Evolutionary conservation across 768 basidiomycete genomes (phyloP).

Genomic region (Trametes punicea): DNA sequence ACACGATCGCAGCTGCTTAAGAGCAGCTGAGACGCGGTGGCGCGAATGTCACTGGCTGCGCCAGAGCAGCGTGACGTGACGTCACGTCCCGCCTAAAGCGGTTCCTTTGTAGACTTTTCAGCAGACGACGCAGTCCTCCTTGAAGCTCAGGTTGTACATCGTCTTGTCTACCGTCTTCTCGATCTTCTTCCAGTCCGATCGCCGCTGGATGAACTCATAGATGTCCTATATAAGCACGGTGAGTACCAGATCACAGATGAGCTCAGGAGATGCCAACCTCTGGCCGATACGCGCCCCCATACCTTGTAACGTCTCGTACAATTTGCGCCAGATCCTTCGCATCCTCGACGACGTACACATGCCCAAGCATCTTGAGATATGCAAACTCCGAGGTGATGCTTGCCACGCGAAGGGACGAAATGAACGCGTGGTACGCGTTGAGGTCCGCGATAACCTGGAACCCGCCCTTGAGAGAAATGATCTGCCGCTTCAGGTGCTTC

Average conservation of each 20-base stretch:
- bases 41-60: conserved; percentile 2
- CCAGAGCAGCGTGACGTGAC: conserved; percentile 10
- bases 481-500: conserved; percentile 95
- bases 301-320: conserved; percentile 90
- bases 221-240: conserved; percentile 57
- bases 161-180: conserved; percentile 94
- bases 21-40: background rate
- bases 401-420: conserved; percentile 76
- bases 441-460: conserved; percentile 96
- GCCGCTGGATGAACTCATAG: conserved; percentile 92
- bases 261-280: conserved; percentile 54
- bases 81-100: background rate
- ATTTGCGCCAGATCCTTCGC: conserved; percentile 97
- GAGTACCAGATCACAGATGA: background rate
- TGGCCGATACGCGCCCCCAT: conserved; percentile 91
- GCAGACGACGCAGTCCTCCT: conserved; percentile 70
- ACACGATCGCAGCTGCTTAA: background rate
- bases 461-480: conserved; percentile 90
- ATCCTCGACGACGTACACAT: conserved; percentile 93
- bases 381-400: conserved; percentile 87
- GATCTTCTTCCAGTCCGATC: conserved; percentile 98
- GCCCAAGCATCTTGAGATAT: conserved; percentile 94
- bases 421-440: conserved; percentile 89
- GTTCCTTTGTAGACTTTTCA: conserved; percentile 1
- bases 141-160: conserved; percentile 91